Evolutionary conservation across 106 monocot species (phyloP).

Genomic region (Dendrobium catenatum): DNA sequence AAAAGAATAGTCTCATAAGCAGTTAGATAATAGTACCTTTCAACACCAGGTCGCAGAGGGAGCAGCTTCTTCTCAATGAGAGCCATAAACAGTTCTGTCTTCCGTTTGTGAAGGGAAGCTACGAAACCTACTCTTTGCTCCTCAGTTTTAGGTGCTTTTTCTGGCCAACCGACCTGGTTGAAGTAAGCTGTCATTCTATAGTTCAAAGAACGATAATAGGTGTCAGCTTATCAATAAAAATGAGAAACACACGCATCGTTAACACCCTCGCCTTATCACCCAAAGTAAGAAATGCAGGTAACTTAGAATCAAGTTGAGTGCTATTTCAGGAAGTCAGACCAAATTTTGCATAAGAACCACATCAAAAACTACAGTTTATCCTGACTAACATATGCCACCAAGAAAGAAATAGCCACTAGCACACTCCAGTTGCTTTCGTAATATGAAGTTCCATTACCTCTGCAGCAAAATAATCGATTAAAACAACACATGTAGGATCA

Average conservation of each 20-base stretch:
- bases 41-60: conserved; percentile 91
- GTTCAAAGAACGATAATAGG: not conserved
- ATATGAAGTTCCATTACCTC: not conserved
- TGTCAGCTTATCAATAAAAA: not conserved
- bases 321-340: not conserved
- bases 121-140: conserved; percentile 80
- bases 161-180: conserved; percentile 86
- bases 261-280: not conserved
- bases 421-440: not conserved
- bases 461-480: not conserved
- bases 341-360: not conserved
- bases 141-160: conserved; percentile 70
- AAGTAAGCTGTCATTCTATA: conserved; percentile 96
- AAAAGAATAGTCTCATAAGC: not conserved
- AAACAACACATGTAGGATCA: not conserved
- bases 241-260: not conserved
- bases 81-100: conserved; percentile 91
- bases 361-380: not conserved
- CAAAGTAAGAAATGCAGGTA: not conserved
- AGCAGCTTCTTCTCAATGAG: conserved; percentile 96
- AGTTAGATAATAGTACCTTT: conserved; percentile 36
- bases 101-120: conserved; percentile 94
- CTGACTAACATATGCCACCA: not conserved
- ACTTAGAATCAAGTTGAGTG: not conserved
- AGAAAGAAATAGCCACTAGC: not conserved